Base-by-base conservation (phyloP, 2,329 filamentous ascomycete species). In the Neopestalotiopsis sp. region DNA sequence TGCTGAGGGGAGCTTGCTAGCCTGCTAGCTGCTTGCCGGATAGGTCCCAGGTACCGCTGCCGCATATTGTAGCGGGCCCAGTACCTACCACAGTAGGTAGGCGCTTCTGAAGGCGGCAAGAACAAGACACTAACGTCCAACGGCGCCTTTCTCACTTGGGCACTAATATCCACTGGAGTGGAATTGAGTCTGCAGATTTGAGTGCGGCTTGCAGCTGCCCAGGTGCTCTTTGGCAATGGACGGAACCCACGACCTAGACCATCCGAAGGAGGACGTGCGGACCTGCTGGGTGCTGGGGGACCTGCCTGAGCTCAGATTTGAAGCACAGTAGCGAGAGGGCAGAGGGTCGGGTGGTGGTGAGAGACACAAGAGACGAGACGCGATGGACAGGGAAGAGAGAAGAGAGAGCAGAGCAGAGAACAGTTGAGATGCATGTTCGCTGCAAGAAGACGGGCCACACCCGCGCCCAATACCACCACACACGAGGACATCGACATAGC, bases 111-210 rank as follows among this genome's bases (percentile, higher is more conserved):
- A 59, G 57, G 57, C 57, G 57, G 57, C 57, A 59, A 14, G 10
- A 34, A 34, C 24, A 38, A 52, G 45, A 40, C 30, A 40, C 59
- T 38, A 62, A 24, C 49, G n/a, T 24, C 40, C 56, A 59, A 49
- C 56, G 65, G 65, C 49, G 49, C 56, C 65, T 59, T 67, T 13
- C 65, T 38, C 65, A 60, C 17, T 34, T 42, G 65, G 65, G 65
- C 65, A 67, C 56, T 67, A 67, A 67, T 67, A 32, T 42, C 30
- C 28, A 63, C 60, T 24, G 28, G 17, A 63, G 45, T 52, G 45
- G 45, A 52, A 52, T 52, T 52, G 20, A 52, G 45, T 42, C 60
- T 34, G 34, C 34, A 24, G 45, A 65, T 28, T 65, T 65, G 52
- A 32, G 42, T 66, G 64, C 64, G 64, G 64, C 64, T 52, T 66